phyloP scores from a whole-genome alignment of 176 grass and related monocot species.

The Microstegium vimineum region DNA sequence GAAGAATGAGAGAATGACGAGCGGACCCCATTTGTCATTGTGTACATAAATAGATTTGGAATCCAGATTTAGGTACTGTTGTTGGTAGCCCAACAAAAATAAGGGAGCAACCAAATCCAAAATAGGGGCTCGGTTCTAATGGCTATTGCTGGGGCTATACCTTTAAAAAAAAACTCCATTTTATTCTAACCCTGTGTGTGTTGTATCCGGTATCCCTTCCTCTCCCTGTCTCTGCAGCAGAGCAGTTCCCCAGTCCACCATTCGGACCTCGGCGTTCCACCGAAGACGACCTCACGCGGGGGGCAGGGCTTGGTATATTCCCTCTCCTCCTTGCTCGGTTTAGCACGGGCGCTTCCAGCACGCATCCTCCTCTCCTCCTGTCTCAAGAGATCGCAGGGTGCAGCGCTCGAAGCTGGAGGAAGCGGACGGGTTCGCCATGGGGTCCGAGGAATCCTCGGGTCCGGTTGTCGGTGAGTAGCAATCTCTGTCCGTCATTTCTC shows the following conservation, averaged over 20 bases:
- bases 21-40: too few relatives aligned
- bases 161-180: background rate
- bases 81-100: too few relatives aligned
- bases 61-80: too few relatives aligned
- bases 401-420: constrained; percentile 23
- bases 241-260: background rate
- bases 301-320: constrained; percentile 30
- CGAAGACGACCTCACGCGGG: constrained; percentile 2
- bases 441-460: constrained; percentile 41
- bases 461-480: constrained; percentile 42
- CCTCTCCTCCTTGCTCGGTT: constrained; percentile 1
- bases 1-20: too few relatives aligned
- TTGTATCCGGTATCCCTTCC: background rate
- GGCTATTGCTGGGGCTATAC: too few relatives aligned
- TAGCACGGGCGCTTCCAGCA: background rate
- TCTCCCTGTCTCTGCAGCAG: background rate
- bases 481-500: background rate
- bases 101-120: too few relatives aligned
- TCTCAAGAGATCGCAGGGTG: background rate
- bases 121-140: too few relatives aligned
- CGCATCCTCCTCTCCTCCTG: background rate
- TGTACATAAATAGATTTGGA: too few relatives aligned
- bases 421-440: constrained; percentile 30
- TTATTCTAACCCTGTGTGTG: background rate
- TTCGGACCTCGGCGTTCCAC: too few relatives aligned